Conservation (phyloP, 1,284 basidiomycete species). For the Takashimella tepidaria region DNA sequence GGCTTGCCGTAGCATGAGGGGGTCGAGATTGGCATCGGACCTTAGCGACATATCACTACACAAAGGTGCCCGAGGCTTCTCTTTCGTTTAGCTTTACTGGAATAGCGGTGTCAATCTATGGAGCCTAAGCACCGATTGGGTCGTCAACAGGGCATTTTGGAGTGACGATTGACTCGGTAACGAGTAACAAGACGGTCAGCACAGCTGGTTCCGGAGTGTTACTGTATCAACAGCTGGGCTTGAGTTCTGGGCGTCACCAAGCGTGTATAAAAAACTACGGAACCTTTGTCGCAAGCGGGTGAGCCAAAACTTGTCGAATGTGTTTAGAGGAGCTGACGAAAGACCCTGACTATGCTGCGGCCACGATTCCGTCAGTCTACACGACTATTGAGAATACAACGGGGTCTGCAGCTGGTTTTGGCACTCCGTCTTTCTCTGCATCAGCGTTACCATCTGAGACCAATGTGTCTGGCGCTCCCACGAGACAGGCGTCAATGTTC, state of each 20-base stretch:
- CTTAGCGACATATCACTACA: constrained; percentile 43
- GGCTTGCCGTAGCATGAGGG: constrained; percentile 43
- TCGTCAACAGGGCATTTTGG: background rate
- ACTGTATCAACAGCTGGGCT: background rate
- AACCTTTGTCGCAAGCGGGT: constrained; percentile 39
- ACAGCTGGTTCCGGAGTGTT: background rate
- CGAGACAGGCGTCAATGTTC: too few relatives aligned
- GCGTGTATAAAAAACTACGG: constrained; percentile 32
- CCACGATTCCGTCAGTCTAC: too few relatives aligned
- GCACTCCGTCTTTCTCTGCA: too few relatives aligned
- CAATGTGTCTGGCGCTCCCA: too few relatives aligned
- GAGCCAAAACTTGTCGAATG: too few relatives aligned
- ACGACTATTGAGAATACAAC: too few relatives aligned
- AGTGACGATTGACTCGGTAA: background rate
- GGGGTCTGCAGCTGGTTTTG: too few relatives aligned
- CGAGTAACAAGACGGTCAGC: background rate
- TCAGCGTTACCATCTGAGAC: too few relatives aligned
- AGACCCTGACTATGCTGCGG: too few relatives aligned
- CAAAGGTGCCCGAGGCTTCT: constrained; percentile 24
- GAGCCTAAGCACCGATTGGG: constrained; percentile 14
- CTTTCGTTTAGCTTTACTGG: constrained; percentile 40
- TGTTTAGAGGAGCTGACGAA: too few relatives aligned
- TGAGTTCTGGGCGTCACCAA: constrained; percentile 19
- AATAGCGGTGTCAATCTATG: constrained; percentile 35
- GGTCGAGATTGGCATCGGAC: background rate